These are phyloP conservation scores for Colletotrichum cordylinicola DNA, from an alignment of 2,329 filamentous ascomycete species.

Conservation along the genomic window DNA sequence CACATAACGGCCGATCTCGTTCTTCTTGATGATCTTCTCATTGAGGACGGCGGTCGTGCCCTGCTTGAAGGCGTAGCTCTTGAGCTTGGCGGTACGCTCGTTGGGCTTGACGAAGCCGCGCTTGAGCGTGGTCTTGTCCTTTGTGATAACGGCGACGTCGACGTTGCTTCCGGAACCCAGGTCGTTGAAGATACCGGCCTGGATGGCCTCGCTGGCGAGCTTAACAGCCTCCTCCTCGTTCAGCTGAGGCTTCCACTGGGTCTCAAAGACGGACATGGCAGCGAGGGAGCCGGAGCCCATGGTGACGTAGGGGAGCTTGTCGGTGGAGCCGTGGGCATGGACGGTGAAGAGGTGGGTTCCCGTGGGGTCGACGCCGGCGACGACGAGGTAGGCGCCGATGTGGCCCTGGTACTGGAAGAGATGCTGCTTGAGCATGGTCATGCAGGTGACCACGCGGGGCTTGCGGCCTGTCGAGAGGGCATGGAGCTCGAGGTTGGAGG, in stretches of 20 bases:
- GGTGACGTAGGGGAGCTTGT: conserved; percentile 98
- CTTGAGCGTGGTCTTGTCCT: conserved; percentile 92
- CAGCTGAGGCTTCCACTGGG: conserved; percentile 84
- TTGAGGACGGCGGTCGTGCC: conserved; percentile 97
- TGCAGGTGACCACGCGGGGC: conserved; percentile 96
- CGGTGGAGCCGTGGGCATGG: conserved; percentile 96
- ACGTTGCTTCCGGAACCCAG: conserved; percentile 96
- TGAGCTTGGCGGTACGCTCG: conserved; percentile 86
- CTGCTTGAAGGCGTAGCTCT: conserved; percentile 88
- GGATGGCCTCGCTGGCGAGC: conserved; percentile 84
- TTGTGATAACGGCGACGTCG: conserved; percentile 93
- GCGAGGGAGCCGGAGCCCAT: conserved; percentile 97
- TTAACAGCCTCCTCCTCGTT: conserved; percentile 82
- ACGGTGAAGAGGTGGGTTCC: conserved; percentile 96
- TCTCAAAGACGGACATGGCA: conserved; percentile 98
- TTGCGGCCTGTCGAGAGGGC: conserved; percentile 94
- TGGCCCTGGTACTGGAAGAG: conserved; percentile 98
- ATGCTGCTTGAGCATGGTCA: conserved; percentile 99
- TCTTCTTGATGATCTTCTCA: conserved; percentile 93
- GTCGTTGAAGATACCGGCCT: conserved; percentile 99
- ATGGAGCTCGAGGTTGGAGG: conserved; percentile 97
- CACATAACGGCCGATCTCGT: conserved; percentile 93
- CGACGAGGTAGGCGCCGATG: conserved; percentile 97
- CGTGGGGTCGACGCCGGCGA: conserved; percentile 95
- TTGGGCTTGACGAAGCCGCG: conserved; percentile 95